A percentile compares a stretch with the other conserved stretches of the same genome.
Conservation (phyloP, 1,139 yeast genomes). For the Hyphopichia buzzinii region DNA sequence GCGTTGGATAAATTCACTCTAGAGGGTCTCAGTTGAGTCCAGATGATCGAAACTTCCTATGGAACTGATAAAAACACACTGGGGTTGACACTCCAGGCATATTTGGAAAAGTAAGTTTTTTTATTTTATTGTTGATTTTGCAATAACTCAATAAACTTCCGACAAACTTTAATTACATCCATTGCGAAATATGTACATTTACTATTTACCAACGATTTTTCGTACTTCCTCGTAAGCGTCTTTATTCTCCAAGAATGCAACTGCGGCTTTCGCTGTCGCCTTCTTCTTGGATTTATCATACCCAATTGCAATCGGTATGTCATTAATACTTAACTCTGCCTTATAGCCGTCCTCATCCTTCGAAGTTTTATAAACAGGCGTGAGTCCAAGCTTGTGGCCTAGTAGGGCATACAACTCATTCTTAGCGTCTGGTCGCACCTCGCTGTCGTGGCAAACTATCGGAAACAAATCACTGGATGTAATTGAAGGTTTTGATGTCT, state of each 20-base stretch:
- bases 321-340: conserved; percentile 39
- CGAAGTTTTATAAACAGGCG: conserved; percentile 41
- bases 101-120: too few relatives aligned
- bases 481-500: not conserved
- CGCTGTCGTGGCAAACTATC: conserved; percentile 24
- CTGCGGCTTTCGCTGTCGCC: conserved; percentile 50
- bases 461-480: conserved; percentile 20
- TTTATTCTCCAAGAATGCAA: conserved; percentile 37
- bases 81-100: too few relatives aligned
- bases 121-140: too few relatives aligned
- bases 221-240: conserved; percentile 23
- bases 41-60: too few relatives aligned
- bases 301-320: conserved; percentile 35
- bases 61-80: too few relatives aligned
- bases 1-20: too few relatives aligned
- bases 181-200: not conserved
- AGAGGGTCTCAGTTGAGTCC: too few relatives aligned
- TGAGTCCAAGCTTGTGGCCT: conserved; percentile 35
- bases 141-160: too few relatives aligned
- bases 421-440: conserved; percentile 35
- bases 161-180: too few relatives aligned
- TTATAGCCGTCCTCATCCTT: conserved; percentile 27
- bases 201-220: conserved; percentile 3
- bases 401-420: conserved; percentile 44
- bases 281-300: conserved; percentile 43